A percentile compares a stretch with the other conserved stretches of the same genome.
Conservation (phyloP, 768 basidiomycete genomes). For the Tricholoma furcatifolium region DNA sequence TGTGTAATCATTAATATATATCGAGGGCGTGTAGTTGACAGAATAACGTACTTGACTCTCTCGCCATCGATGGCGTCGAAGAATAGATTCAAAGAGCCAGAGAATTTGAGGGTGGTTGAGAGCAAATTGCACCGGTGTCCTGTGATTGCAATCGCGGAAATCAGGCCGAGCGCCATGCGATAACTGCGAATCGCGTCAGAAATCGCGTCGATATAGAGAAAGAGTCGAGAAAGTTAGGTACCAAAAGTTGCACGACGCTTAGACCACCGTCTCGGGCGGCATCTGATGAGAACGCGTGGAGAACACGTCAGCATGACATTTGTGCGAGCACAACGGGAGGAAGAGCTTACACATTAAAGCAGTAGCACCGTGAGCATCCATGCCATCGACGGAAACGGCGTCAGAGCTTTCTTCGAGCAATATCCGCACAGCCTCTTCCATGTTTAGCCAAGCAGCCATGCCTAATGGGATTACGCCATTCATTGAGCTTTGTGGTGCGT, state of each 20-base stretch:
- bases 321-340: constrained; percentile 9
- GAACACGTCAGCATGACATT: constrained; percentile 16
- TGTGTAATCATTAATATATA: constrained; percentile 18
- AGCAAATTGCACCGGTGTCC: constrained; percentile 71
- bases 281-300: constrained; percentile 41
- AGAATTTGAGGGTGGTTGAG: constrained; percentile 59
- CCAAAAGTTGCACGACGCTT: constrained; percentile 66
- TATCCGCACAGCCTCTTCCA: constrained; percentile 55
- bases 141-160: constrained; percentile 67
- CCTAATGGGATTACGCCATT: constrained; percentile 76
- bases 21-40: constrained; percentile 10
- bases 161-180: constrained; percentile 72
- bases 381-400: constrained; percentile 67
- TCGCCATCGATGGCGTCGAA: constrained; percentile 60
- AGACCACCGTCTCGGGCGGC: constrained; percentile 72
- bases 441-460: constrained; percentile 77
- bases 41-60: constrained; percentile 52
- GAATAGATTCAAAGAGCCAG: constrained; percentile 66
- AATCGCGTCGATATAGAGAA: constrained; percentile 7
- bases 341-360: constrained; percentile 76
- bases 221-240: constrained; percentile 30
- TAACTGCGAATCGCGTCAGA: constrained; percentile 39
- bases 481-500: constrained; percentile 69
- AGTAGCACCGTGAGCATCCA: constrained; percentile 74
- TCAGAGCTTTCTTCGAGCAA: constrained; percentile 65